These are phyloP conservation scores for Golubevia sp. DNA, from an alignment of 1,284 basidiomycete genomes.

Conservation along the genomic window DNA sequence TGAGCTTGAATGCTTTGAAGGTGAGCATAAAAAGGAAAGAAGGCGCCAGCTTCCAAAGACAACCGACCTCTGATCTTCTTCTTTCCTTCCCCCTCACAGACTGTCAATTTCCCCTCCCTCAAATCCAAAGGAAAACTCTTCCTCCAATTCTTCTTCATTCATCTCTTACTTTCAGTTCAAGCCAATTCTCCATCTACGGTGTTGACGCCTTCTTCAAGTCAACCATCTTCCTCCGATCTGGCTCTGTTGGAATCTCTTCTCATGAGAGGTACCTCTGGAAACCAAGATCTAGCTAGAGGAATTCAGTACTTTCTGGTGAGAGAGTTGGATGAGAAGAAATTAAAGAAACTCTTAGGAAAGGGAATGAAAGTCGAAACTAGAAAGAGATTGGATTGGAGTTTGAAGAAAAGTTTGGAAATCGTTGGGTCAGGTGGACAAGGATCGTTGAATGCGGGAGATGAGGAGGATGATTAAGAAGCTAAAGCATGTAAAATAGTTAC, in stretches of 20 bases:
- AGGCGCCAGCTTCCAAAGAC: too few species aligned
- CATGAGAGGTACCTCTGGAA: constrained; percentile 30
- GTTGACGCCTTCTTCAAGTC: constrained; percentile 15
- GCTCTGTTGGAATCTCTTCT: constrained; percentile 16
- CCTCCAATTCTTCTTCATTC: constrained; percentile 34
- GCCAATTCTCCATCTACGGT: constrained; percentile 18
- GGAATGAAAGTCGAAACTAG: constrained; percentile 1
- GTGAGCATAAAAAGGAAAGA: too few species aligned
- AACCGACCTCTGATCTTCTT: neutral
- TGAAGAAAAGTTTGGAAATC: too few species aligned
- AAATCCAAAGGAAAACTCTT: constrained; percentile 22
- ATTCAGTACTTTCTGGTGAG: constrained; percentile 38
- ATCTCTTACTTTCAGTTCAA: constrained; percentile 36
- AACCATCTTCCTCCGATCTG: neutral
- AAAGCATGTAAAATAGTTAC: too few species aligned
- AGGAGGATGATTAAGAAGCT: too few species aligned
- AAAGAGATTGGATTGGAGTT: too few species aligned
- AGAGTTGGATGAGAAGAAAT: constrained; percentile 8
- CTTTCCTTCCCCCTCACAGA: constrained; percentile 12
- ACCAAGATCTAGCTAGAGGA: constrained; percentile 30
- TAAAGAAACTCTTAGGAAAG: constrained; percentile 11
- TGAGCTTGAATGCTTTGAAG: constrained; percentile 79
- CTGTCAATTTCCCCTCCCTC: constrained; percentile 42
- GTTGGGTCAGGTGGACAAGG: too few species aligned
- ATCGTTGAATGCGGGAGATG: too few species aligned